Conservation (phyloP, 306 rosid genomes). For the Malus sylvestris region DNA sequence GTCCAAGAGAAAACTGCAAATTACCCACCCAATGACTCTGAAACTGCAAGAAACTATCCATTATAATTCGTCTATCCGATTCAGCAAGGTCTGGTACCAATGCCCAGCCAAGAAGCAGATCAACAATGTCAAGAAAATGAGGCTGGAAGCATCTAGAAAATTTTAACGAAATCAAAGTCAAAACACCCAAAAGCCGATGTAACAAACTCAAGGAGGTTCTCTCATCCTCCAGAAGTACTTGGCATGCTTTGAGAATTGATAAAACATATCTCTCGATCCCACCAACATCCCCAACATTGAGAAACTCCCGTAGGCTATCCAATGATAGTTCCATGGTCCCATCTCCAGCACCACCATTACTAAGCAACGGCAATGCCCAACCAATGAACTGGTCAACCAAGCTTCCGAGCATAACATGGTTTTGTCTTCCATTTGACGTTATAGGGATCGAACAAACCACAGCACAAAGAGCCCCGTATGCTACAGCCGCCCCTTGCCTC, state of each 20-base stretch:
- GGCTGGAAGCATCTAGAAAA: constrained; percentile 76
- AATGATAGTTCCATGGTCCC: constrained; percentile 63
- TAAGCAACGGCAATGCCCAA: constrained; percentile 85
- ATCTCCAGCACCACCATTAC: constrained; percentile 43
- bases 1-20: constrained; percentile 61
- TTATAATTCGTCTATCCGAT: constrained; percentile 57
- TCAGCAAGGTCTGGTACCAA: constrained; percentile 70
- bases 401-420: constrained; percentile 55
- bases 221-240: constrained; percentile 85
- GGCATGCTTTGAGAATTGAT: constrained; percentile 84
- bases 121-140: constrained; percentile 76
- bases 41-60: constrained; percentile 85
- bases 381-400: constrained; percentile 80
- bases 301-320: constrained; percentile 73
- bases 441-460: constrained; percentile 55
- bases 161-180: constrained; percentile 68
- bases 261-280: constrained; percentile 73
- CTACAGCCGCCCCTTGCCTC: constrained; percentile 69
- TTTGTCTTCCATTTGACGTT: constrained; percentile 63
- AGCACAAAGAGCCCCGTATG: constrained; percentile 78
- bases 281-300: constrained; percentile 61
- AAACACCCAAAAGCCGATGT: constrained; percentile 57
- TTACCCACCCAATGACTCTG: constrained; percentile 96
- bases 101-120: constrained; percentile 82
- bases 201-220: constrained; percentile 72